These are phyloP conservation scores for Ophiocytium majus DNA, from an alignment of 352 stramenopile species.

Conservation along the genomic window DNA sequence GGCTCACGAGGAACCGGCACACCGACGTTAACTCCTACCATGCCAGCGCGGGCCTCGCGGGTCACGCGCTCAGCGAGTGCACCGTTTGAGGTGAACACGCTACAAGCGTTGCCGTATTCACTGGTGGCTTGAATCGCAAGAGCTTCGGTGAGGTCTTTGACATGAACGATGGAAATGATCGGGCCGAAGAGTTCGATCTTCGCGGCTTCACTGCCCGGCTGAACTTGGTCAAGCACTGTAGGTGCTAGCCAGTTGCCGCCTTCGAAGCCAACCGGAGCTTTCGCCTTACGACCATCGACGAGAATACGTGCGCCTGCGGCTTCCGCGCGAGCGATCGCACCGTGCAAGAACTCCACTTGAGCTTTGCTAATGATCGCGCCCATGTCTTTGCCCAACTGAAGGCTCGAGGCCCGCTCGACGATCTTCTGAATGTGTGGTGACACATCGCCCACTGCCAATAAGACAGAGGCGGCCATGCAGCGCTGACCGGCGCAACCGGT, in stretches of 20 bases:
- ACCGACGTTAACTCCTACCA: slow-evolving; percentile 88
- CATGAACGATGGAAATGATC: slow-evolving; percentile 80
- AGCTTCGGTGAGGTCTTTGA: slow-evolving; percentile 80
- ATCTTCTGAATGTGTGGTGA: too few relatives aligned
- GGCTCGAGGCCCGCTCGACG: too few relatives aligned
- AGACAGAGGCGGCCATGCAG: slow-evolving; percentile 72
- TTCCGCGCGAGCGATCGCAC: too few relatives aligned
- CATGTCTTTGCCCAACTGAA: too few relatives aligned
- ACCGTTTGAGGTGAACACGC: slow-evolving; percentile 87
- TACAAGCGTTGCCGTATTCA: slow-evolving; percentile 93
- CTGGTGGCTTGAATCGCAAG: slow-evolving; percentile 89
- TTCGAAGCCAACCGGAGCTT: too few relatives aligned
- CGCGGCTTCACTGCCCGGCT: slow-evolving; percentile 76
- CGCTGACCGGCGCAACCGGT: slow-evolving; percentile 87
- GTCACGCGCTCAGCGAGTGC: slow-evolving; percentile 89
- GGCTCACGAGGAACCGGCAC: slow-evolving; percentile 86
- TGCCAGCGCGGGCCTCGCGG: slow-evolving; percentile 37
- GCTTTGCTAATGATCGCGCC: too few relatives aligned
- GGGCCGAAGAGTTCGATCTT: slow-evolving; percentile 94
- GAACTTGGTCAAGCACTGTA: slow-evolving; percentile 83
- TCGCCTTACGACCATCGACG: slow-evolving; percentile 86
- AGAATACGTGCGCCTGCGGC: slow-evolving; percentile 74
- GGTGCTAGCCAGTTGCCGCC: slow-evolving; percentile 81
- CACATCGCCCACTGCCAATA: slow-evolving; percentile 34
- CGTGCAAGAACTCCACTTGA: too few relatives aligned